Percentiles rank a stretch among this genome's conserved stretches.
Evolutionary conservation across 2,329 filamentous ascomycete genomes (phyloP).

Genomic region (Trichophyton mentagrophytes): DNA sequence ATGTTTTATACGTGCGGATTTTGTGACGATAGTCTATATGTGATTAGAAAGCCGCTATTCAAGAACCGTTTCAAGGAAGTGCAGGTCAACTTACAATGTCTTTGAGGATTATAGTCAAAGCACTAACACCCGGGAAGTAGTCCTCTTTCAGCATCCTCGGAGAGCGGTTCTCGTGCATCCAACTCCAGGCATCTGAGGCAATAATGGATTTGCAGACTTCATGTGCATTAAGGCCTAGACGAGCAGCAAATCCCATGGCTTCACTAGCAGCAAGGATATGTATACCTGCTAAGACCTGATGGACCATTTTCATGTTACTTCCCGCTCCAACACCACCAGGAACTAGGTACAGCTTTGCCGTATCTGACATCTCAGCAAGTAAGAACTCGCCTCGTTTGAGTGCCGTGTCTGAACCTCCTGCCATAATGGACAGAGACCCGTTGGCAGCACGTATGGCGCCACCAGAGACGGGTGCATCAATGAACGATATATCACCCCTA

Average conservation of each 20-base stretch:
- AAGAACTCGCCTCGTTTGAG: slow-evolving; percentile 46
- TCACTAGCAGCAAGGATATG: slow-evolving; percentile 51
- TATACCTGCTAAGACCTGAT: slow-evolving; percentile 51
- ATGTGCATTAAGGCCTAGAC: slow-evolving; percentile 41
- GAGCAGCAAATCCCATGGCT: slow-evolving; percentile 46
- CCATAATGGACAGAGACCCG: slow-evolving; percentile 65
- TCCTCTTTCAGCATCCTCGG: slow-evolving; percentile 43
- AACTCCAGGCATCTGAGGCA: slow-evolving; percentile 41
- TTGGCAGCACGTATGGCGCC: slow-evolving; percentile 55
- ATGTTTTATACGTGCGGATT: slow-evolving; percentile 44
- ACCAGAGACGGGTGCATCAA: slow-evolving; percentile 62
- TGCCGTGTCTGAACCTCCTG: slow-evolving; percentile 46
- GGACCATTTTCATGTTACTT: slow-evolving; percentile 51
- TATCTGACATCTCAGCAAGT: slow-evolving; percentile 48
- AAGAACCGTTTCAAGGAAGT: neutral
- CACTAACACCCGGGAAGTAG: slow-evolving; percentile 45
- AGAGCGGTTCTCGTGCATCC: slow-evolving; percentile 50
- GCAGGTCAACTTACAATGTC: slow-evolving; percentile 32
- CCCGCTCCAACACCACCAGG: slow-evolving; percentile 48
- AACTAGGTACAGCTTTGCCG: slow-evolving; percentile 49
- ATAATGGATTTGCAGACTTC: slow-evolving; percentile 35
- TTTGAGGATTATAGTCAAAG: slow-evolving; percentile 48
- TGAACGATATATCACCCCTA: slow-evolving; percentile 50
- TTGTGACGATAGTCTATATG: slow-evolving; percentile 50
- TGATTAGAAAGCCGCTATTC: neutral